Base-by-base conservation (phyloP, 1,139 yeast genomes). In the Yamadazyma siamensis region DNA sequence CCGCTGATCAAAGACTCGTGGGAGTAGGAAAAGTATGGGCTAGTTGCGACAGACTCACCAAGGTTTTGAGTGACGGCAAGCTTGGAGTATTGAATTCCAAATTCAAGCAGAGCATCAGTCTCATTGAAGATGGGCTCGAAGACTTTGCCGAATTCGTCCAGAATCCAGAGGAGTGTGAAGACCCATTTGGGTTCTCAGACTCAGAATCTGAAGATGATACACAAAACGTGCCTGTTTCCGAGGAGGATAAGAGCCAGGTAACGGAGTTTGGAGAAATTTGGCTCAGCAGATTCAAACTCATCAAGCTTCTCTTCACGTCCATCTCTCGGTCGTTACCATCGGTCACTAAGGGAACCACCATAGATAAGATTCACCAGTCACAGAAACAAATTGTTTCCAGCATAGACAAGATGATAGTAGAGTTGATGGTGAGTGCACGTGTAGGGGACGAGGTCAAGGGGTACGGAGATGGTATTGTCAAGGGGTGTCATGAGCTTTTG, bases 1-100 rank as follows among this genome's bases (percentile, higher is more conserved):
- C 12, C 4, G 14, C 42, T 4, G 59, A 62, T 25, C 61, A 62
- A 4, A 64, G 87, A 46, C 56, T 82, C 21, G 56, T 76, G 1
- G 63, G 76, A 0, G 75, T 81, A 14, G 91, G 86, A 14, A 71
- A 70, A 45, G 59, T 81, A 9, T 82, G 89, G 89, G 64, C 75
- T 10, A 51, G 60, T 23, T 77, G 85, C 49, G 83, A 77, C 36
- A 43, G 47, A 0, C 34, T 80, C 9, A 49, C 54, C 5, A 49
- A 53, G 3, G 46, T 73, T 13, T 47, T 74, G 5, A 56, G 59
- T 8, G 59, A 52, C 14, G 86, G 86, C 0, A 66, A 71, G 27
- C 43, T 75, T 15, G 80, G 77, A 4, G 49, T 75, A 2, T 54
- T 81, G 30, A 66, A 68, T 13, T 46, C 44, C 19, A 69, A 66